Base-by-base conservation (phyloP, 78 protist genomes). In the Bigelowiella natans region DNA sequence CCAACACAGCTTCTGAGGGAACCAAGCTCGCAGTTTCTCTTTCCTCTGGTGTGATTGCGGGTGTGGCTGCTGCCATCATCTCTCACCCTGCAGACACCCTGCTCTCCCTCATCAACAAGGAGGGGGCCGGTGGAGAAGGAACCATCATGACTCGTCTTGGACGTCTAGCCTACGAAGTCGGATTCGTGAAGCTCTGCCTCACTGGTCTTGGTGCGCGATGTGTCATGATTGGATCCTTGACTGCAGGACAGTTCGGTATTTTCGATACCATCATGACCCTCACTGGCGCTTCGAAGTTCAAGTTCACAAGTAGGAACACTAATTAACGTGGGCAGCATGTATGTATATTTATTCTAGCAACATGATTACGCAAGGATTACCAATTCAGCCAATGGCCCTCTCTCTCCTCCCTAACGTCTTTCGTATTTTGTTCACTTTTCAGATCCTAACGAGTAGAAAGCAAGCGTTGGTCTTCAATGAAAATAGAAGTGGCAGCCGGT, bases 1-100 rank as follows among this genome's bases (percentile, higher is more conserved):
- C 92, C 0, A n/a, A 0, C 82, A 31, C 0, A n/a, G n/a, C 89
- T 31, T 0, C 2, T 0, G 0, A 18, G 29, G 1, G 82, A 2
- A 11, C 37, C 36, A 88, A 88, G 82, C 7, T 92, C 30, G 0
- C 26, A 0, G 91, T 92, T 31, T 88, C 93, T 2, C 85, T 92
- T 26, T 40, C 82, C 1, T 92, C 93, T 2, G 93, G 93, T 26
- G 91, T 88, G 31, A 2, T 92, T 37, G 93, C 93, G 1, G 93
- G 93, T 40, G 93, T 92, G 0, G 93, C 11, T 39, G 83, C 91
- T 0, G 93, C 93, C 83, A 92, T 92, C 91, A 83, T 92, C 85
- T 88, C 91, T 29, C 93, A 92, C 89, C 93, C 93, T 0, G 93
- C 93, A 36, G 93, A 92, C 91, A 86, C 93, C 1, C 91, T 92